Conservation (phyloP, 768 basidiomycete species). For the Scleroderma citrinum region DNA sequence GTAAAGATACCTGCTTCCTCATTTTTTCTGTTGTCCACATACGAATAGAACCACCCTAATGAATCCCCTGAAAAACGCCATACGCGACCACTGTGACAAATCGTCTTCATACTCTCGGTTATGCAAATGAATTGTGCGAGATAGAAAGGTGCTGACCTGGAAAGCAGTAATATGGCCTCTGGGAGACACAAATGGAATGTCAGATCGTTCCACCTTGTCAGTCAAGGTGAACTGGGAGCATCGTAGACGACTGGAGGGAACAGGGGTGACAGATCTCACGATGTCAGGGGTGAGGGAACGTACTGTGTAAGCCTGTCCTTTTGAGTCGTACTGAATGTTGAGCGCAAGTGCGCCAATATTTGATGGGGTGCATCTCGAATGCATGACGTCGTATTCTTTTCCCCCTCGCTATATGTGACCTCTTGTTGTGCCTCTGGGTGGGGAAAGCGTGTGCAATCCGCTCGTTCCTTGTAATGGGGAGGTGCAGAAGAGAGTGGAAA, state of each 20-base stretch:
- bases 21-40: slow-evolving; percentile 9
- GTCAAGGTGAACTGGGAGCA: slow-evolving; percentile 37
- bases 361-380: not conserved
- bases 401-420: not conserved
- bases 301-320: slow-evolving; percentile 25
- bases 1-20: slow-evolving; percentile 2
- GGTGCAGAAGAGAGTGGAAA: slow-evolving; percentile 44
- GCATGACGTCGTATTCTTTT: not conserved
- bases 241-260: slow-evolving; percentile 33
- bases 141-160: slow-evolving; percentile 30
- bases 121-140: not conserved
- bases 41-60: slow-evolving; percentile 46
- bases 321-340: slow-evolving; percentile 9
- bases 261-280: not conserved
- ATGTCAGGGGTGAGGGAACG: slow-evolving; percentile 1
- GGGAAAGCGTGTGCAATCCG: not conserved
- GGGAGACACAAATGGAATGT: slow-evolving; percentile 24
- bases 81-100: slow-evolving; percentile 24
- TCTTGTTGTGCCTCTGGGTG: slow-evolving; percentile 5
- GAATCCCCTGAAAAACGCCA: slow-evolving; percentile 47
- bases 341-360: slow-evolving; percentile 12
- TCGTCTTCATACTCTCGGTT: slow-evolving; percentile 22
- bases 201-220: slow-evolving; percentile 24
- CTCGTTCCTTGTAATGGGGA: slow-evolving; percentile 16
- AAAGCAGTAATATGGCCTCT: slow-evolving; percentile 41